Conservation (phyloP, 371 early-diverging fungal species). For the Rhizopus arrhizus region DNA sequence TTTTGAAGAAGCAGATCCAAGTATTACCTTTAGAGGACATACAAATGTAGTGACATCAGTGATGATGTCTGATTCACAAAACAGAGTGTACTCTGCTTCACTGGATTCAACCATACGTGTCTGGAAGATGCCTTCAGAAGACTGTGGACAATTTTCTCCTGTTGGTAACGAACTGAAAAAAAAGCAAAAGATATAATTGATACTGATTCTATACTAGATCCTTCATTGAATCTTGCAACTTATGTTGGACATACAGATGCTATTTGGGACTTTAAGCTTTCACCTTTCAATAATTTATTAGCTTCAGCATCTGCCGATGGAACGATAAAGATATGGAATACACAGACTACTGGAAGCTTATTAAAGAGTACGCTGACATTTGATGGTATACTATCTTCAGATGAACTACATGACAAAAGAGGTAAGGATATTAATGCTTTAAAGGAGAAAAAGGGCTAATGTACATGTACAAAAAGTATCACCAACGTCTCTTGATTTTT, state of each 20-base stretch:
- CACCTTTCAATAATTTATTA: slow-evolving; percentile 57
- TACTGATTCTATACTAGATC: slow-evolving; percentile 36
- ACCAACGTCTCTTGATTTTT: slow-evolving; percentile 77
- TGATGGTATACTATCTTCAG: slow-evolving; percentile 32
- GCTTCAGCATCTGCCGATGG: slow-evolving; percentile 85
- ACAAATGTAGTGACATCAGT: slow-evolving; percentile 69
- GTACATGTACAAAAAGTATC: slow-evolving; percentile 22
- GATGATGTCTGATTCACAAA: slow-evolving; percentile 63
- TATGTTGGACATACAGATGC: slow-evolving; percentile 83
- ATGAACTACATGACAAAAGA: slow-evolving; percentile 2
- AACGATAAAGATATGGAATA: slow-evolving; percentile 83
- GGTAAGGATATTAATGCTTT: background rate
- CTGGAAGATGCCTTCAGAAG: slow-evolving; percentile 72
- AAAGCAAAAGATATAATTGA: background rate
- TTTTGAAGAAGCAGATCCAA: slow-evolving; percentile 69
- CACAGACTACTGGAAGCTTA: slow-evolving; percentile 45
- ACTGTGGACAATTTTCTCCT: slow-evolving; percentile 57
- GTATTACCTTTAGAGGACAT: slow-evolving; percentile 84
- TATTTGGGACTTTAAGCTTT: slow-evolving; percentile 83
- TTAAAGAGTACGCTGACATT: slow-evolving; percentile 57
- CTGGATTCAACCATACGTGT: slow-evolving; percentile 75
- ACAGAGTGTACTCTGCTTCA: slow-evolving; percentile 71
- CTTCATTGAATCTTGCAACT: slow-evolving; percentile 57
- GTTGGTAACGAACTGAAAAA: slow-evolving; percentile 42
- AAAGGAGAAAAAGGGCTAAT: background rate